Evolutionary conservation across 768 basidiomycete genomes (phyloP).

Genomic region (Mycena filopes): DNA sequence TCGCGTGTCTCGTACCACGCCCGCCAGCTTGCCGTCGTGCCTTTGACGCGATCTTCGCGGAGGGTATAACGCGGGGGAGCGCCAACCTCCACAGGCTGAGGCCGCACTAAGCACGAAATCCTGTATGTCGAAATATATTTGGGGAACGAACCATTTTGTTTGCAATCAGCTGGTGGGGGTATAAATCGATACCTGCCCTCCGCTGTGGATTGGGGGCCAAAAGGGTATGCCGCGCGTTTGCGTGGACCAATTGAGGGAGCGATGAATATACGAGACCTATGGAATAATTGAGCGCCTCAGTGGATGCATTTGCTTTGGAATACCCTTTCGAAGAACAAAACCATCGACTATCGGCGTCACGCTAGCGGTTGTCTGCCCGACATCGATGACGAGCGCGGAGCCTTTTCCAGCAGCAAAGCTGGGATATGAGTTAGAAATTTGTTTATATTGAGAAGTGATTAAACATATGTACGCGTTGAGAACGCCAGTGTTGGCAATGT

Average conservation of each 20-base stretch:
- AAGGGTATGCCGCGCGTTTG: slow-evolving; percentile 79
- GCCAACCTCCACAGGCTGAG: slow-evolving; percentile 77
- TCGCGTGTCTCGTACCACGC: slow-evolving; percentile 83
- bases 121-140: slow-evolving; percentile 7
- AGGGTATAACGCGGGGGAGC: slow-evolving; percentile 73
- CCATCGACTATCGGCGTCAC: slow-evolving; percentile 97
- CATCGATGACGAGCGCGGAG: slow-evolving; percentile 95
- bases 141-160: slow-evolving; percentile 70
- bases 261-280: slow-evolving; percentile 82
- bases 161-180: slow-evolving; percentile 91
- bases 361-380: slow-evolving; percentile 89
- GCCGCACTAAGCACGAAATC: slow-evolving; percentile 17
- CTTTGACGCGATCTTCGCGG: slow-evolving; percentile 76
- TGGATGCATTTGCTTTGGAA: neutral
- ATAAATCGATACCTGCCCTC: slow-evolving; percentile 71
- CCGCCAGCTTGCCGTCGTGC: slow-evolving; percentile 86
- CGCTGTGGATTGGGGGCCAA: slow-evolving; percentile 52
- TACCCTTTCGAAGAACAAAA: slow-evolving; percentile 96
- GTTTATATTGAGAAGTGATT: neutral
- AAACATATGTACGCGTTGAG: slow-evolving; percentile 84
- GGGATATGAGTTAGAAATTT: neutral
- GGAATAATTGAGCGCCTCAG: no score
- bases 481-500: slow-evolving; percentile 94
- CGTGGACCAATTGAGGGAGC: slow-evolving; percentile 83
- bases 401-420: slow-evolving; percentile 98